phyloP scores from a whole-genome alignment of 1,139 yeast species.

The Blastobotrys elegans region DNA sequence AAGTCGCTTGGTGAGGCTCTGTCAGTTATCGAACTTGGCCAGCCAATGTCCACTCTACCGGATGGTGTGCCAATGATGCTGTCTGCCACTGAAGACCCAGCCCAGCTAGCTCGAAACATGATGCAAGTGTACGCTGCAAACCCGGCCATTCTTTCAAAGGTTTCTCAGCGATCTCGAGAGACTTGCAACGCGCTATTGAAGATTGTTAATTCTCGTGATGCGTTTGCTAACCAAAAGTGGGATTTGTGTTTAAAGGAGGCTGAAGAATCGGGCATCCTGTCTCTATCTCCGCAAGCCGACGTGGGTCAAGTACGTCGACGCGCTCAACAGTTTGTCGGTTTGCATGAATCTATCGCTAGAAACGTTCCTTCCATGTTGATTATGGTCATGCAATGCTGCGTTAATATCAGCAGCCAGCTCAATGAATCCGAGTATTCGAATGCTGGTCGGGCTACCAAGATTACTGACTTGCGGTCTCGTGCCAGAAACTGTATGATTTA shows the following conservation, averaged over 20 bases:
- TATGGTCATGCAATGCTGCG: constrained; percentile 75
- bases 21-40: constrained; percentile 66
- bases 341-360: constrained; percentile 69
- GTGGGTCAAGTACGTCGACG: constrained; percentile 46
- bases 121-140: constrained; percentile 34
- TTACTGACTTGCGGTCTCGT: constrained; percentile 53
- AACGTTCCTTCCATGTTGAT: constrained; percentile 76
- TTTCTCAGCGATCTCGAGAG: constrained; percentile 38
- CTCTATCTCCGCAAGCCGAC: constrained; percentile 46
- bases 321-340: constrained; percentile 54
- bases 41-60: constrained; percentile 42
- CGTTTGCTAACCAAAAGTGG: constrained; percentile 56
- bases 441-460: constrained; percentile 50
- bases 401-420: constrained; percentile 51
- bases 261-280: constrained; percentile 60
- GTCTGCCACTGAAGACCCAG: constrained; percentile 37
- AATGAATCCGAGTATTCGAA: constrained; percentile 46
- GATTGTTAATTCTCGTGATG: constrained; percentile 62
- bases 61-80: constrained; percentile 27
- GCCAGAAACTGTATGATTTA: constrained; percentile 89
- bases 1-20: constrained; percentile 74
- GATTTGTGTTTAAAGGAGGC: constrained; percentile 52
- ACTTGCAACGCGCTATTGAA: constrained; percentile 62
- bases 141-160: constrained; percentile 31
- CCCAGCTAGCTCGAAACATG: constrained; percentile 38